These are phyloP conservation scores for Stephania cephalantha DNA, from an alignment of 164 flowering plant species.

Conservation along the genomic window DNA sequence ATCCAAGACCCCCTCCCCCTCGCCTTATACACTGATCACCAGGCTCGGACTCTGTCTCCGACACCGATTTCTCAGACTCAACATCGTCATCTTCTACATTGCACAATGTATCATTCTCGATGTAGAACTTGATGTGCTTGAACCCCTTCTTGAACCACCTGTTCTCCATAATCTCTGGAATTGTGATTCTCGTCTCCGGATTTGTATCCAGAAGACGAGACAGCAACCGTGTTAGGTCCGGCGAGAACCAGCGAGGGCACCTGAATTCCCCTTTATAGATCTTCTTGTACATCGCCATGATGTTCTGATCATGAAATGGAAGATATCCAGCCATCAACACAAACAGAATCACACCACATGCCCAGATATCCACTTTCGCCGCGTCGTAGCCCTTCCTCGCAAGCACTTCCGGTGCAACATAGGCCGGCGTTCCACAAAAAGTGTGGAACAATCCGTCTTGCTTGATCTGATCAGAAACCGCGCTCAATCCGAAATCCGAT, in stretches of 20 bases:
- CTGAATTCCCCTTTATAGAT: conserved; percentile 70
- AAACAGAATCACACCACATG: conserved; percentile 66
- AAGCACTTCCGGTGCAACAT: conserved; percentile 22
- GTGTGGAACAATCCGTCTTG: too few relatives aligned
- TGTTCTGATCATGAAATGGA: conserved; percentile 65
- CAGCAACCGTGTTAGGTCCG: conserved; percentile 37
- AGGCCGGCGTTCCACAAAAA: too few relatives aligned
- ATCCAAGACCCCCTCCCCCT: conserved; percentile 19
- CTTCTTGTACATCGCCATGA: conserved; percentile 75
- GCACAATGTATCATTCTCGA: conserved; percentile 53
- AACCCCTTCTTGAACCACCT: conserved; percentile 70
- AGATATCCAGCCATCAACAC: conserved; percentile 76
- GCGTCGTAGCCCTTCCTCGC: conserved; percentile 65
- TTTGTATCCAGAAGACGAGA: conserved; percentile 51
- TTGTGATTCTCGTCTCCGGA: conserved; percentile 55
- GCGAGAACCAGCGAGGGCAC: conserved; percentile 77
- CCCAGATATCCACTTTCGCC: conserved; percentile 73
- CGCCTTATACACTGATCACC: conserved; percentile 7
- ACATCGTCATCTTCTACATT: not conserved
- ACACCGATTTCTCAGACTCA: conserved; percentile 36
- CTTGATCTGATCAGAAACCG: too few relatives aligned
- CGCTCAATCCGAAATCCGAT: too few relatives aligned
- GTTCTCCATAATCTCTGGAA: conserved; percentile 62
- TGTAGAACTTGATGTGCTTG: conserved; percentile 58
- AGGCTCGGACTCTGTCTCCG: conserved; percentile 43